Conservation (phyloP, 2,329 filamentous ascomycete species). For the Penicillium italicum region DNA sequence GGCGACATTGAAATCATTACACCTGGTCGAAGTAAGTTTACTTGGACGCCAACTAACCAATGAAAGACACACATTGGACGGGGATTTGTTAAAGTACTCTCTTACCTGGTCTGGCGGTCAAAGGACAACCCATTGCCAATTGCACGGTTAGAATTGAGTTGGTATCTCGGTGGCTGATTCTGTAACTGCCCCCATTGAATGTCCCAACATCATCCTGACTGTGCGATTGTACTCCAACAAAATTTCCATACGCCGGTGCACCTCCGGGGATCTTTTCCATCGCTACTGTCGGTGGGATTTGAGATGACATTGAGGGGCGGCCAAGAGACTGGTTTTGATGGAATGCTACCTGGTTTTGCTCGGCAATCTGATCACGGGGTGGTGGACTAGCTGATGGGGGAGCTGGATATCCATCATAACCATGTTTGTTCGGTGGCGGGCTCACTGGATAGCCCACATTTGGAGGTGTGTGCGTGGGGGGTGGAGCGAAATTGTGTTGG, state of each 20-base stretch:
- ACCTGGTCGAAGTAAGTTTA: conserved; percentile 33
- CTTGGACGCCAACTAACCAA: no score
- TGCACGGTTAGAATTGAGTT: conserved; percentile 89
- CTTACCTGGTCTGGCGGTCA: conserved; percentile 71
- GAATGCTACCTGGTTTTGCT: neutral
- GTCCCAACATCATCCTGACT: conserved; percentile 83
- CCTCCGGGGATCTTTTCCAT: conserved; percentile 37
- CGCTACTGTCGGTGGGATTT: no score
- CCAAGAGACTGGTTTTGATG: conserved; percentile 2
- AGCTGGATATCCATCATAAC: no score
- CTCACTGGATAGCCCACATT: no score
- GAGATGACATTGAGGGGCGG: no score
- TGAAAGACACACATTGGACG: no score
- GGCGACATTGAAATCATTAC: conserved; percentile 95
- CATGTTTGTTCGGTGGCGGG: no score
- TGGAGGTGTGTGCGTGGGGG: no score
- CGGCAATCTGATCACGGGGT: neutral
- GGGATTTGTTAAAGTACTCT: no score
- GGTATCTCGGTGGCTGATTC: conserved; percentile 85
- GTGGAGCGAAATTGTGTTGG: no score
- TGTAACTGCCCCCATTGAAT: conserved; percentile 93
- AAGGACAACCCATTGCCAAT: conserved; percentile 80
- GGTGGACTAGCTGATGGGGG: no score
- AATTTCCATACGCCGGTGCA: conserved; percentile 52
- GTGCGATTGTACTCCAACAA: conserved; percentile 61